Percentiles rank a stretch among this genome's conserved stretches.
Evolutionary conservation across 2,329 filamentous ascomycete species (phyloP).

Genomic region (Didymella keratinophila): DNA sequence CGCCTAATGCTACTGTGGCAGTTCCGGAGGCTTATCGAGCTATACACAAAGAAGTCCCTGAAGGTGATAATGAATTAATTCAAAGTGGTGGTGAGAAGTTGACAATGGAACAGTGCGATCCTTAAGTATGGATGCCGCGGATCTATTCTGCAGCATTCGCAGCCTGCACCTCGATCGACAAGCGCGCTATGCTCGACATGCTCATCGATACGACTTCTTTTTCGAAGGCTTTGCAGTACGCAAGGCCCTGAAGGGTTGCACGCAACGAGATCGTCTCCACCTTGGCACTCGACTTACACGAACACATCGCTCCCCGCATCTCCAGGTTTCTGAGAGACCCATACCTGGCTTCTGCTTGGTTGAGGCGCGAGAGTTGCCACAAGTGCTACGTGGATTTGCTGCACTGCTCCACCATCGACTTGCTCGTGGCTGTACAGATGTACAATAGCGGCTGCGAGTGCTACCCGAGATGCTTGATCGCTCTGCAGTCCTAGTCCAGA

Average conservation of each 20-base stretch:
- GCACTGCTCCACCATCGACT: not conserved
- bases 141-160: not conserved
- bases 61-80: not conserved
- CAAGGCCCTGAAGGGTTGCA: conserved; percentile 11
- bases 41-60: not conserved
- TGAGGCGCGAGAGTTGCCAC: not conserved
- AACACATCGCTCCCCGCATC: conserved; percentile 9
- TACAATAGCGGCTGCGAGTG: not conserved
- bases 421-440: not conserved
- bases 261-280: not conserved
- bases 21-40: not conserved
- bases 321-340: conserved; percentile 9
- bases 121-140: conserved; percentile 1
- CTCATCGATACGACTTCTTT: not conserved
- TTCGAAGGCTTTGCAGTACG: conserved; percentile 8
- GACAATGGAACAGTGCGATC: not conserved
- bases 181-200: conserved; percentile 6
- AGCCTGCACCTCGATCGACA: conserved; percentile 2
- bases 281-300: conserved; percentile 5
- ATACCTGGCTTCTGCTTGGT: not conserved
- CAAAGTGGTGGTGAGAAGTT: not conserved
- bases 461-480: not conserved
- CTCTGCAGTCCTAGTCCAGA: not conserved
- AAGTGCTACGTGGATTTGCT: conserved; percentile 5
- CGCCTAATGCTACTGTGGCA: not conserved